A percentile compares a stretch with the other conserved stretches of the same genome.
Conservation (phyloP, 148 eudicot genomes). For the Silene latifolia region DNA sequence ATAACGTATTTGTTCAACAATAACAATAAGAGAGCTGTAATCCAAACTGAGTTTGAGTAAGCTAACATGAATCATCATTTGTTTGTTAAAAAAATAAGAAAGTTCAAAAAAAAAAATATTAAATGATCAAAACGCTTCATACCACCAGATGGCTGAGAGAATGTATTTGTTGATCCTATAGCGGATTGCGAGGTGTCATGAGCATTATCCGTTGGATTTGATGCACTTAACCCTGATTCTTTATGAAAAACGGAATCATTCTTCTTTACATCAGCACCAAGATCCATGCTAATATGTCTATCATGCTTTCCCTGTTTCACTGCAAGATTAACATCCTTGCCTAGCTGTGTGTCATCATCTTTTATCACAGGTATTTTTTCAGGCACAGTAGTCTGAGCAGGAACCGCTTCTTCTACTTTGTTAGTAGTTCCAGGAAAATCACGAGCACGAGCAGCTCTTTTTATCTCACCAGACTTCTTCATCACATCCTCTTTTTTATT, state of each 20-base stretch:
- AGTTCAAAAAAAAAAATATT: too few relatives aligned
- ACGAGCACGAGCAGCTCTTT: conserved; percentile 50
- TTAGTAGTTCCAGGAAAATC: conserved; percentile 62
- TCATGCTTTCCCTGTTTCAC: conserved; percentile 25
- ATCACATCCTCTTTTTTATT: conserved; percentile 36
- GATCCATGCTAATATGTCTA: conserved; percentile 25
- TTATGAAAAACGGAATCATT: conserved; percentile 6
- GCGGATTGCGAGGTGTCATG: conserved; percentile 10
- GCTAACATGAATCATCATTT: not conserved
- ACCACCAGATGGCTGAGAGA: conserved; percentile 10
- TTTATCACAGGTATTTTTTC: conserved; percentile 25
- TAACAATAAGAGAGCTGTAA: not conserved
- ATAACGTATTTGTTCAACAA: not conserved
- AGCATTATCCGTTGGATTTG: conserved; percentile 14
- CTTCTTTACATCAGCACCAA: conserved; percentile 8
- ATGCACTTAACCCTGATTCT: conserved; percentile 12
- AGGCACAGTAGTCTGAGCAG: conserved; percentile 35
- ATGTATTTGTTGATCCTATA: not conserved
- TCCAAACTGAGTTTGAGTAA: not conserved
- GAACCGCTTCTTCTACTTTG: conserved; percentile 45
- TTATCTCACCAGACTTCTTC: conserved; percentile 44
- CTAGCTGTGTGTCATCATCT: conserved; percentile 27
- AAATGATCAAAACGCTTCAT: conserved; percentile 38
- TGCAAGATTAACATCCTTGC: conserved; percentile 14
- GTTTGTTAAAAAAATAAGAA: not conserved